Percentiles rank a stretch among this genome's conserved stretches.
Evolutionary conservation across 306 rosid species (phyloP).

Genomic region (Carpinus fangiana): DNA sequence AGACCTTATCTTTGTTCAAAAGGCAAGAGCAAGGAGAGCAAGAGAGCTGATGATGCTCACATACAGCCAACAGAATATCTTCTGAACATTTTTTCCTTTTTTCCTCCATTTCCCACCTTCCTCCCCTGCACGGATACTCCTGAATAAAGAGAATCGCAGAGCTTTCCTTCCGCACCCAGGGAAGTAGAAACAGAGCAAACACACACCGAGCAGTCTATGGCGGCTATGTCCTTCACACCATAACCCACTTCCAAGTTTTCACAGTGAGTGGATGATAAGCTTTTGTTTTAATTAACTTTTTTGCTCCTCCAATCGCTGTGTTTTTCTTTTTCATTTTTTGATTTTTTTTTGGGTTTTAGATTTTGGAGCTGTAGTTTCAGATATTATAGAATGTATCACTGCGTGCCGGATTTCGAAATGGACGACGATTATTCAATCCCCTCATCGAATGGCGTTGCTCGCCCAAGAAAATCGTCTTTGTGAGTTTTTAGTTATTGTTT

Average conservation of each 20-base stretch:
- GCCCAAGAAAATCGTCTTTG: slow-evolving; percentile 49
- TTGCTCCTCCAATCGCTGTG: not conserved
- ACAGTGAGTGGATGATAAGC: not conserved
- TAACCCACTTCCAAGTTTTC: not conserved
- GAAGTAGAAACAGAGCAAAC: not conserved
- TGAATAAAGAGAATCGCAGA: not conserved
- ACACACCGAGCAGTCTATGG: not conserved
- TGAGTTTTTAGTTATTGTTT: slow-evolving; percentile 23
- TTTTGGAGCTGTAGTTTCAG: not conserved
- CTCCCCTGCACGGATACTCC: not conserved
- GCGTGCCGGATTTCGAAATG: slow-evolving; percentile 70
- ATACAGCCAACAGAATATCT: slow-evolving; percentile 8
- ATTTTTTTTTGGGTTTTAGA: not conserved
- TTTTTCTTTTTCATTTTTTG: not conserved
- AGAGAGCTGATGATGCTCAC: not conserved
- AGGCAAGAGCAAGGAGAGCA: not conserved
- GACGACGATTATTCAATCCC: slow-evolving; percentile 43
- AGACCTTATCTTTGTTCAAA: slow-evolving; percentile 39
- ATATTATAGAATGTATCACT: slow-evolving; percentile 51
- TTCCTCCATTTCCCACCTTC: not conserved
- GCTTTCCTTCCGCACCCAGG: not conserved
- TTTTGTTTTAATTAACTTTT: not conserved
- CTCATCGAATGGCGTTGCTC: slow-evolving; percentile 31
- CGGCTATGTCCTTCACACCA: not conserved
- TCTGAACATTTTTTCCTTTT: not conserved